phyloP scores from a whole-genome alignment of 345 rosid genomes.

The Citrus trifoliata region DNA sequence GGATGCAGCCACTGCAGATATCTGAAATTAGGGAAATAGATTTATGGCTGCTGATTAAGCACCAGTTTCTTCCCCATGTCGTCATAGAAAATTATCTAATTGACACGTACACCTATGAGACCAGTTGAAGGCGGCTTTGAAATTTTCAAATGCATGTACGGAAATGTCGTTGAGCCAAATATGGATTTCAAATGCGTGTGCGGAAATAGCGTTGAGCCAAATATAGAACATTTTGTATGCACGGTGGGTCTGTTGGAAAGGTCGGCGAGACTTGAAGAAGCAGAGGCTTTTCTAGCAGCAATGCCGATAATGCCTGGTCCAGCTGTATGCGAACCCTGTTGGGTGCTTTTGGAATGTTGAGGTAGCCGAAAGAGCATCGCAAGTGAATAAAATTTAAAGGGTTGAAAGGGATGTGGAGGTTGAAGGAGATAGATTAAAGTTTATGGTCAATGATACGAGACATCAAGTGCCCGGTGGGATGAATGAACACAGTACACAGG shows the following conservation, averaged over 20 bases:
- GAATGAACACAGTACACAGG: slow-evolving; percentile 19
- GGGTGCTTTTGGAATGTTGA: slow-evolving; percentile 19
- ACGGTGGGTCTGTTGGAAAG: slow-evolving; percentile 55
- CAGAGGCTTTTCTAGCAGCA: slow-evolving; percentile 32
- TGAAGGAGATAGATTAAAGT: slow-evolving; percentile 16
- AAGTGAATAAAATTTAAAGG: slow-evolving; percentile 16
- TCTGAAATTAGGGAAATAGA: slow-evolving; percentile 40
- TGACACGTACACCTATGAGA: slow-evolving; percentile 34
- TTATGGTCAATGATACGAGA: slow-evolving; percentile 31
- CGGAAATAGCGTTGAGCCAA: slow-evolving; percentile 23
- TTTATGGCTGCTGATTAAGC: slow-evolving; percentile 44
- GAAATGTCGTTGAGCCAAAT: slow-evolving; percentile 23
- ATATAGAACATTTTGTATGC: slow-evolving; percentile 44
- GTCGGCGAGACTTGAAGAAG: slow-evolving; percentile 49
- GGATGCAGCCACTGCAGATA: slow-evolving; percentile 13
- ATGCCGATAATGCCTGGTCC: slow-evolving; percentile 20
- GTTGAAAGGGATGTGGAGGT: slow-evolving; percentile 21
- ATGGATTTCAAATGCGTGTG: slow-evolving; percentile 41
- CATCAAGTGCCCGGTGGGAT: slow-evolving; percentile 23
- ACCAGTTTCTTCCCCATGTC: slow-evolving; percentile 14
- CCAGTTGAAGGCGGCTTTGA: slow-evolving; percentile 39
- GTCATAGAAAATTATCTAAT: slow-evolving; percentile 29
- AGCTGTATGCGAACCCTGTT: slow-evolving; percentile 24
- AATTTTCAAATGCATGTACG: slow-evolving; percentile 30
- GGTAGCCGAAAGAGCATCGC: slow-evolving; percentile 21